A percentile compares a stretch with the other conserved stretches of the same genome.
These are phyloP conservation scores for Euphorbia pulcherrima DNA, from an alignment of 345 rosid genomes.

Conservation along the genomic window DNA sequence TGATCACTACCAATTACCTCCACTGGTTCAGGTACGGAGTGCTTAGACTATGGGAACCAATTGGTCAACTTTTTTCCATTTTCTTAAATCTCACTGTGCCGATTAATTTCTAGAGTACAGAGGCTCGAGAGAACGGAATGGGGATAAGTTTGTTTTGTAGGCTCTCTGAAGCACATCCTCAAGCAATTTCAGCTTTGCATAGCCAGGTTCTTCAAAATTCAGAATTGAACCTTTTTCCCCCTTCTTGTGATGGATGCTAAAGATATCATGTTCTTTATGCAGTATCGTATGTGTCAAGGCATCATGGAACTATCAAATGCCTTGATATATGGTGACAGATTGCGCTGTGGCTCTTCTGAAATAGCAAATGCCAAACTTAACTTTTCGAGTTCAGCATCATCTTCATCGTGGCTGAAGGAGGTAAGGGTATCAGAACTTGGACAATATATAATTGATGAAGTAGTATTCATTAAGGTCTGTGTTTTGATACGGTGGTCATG, in stretches of 20 bases:
- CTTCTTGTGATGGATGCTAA: conserved; percentile 12
- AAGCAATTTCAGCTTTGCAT: conserved; percentile 88
- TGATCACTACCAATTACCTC: conserved; percentile 96
- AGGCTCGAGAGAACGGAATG: conserved; percentile 93
- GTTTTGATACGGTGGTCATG: not conserved
- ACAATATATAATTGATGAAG: not conserved
- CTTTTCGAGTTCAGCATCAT: conserved; percentile 39
- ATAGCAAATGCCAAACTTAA: conserved; percentile 67
- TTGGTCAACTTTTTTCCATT: conserved; percentile 2
- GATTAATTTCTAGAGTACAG: conserved; percentile 53
- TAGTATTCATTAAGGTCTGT: not conserved
- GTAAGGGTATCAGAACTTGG: conserved; percentile 26
- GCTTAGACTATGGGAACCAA: not conserved
- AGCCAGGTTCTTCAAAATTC: conserved; percentile 64
- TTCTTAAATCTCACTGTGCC: conserved; percentile 15
- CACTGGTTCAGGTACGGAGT: conserved; percentile 72
- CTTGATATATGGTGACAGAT: conserved; percentile 82
- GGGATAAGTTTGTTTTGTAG: conserved; percentile 92
- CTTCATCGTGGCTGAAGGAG: conserved; percentile 65
- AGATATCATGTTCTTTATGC: conserved; percentile 30
- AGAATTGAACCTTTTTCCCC: not conserved
- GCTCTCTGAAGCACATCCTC: conserved; percentile 98
- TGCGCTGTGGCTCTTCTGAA: conserved; percentile 81
- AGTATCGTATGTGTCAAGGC: conserved; percentile 95
- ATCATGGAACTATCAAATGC: conserved; percentile 94